Conservation (phyloP, 257 asterid species). For the Ligustrum vulgare region DNA sequence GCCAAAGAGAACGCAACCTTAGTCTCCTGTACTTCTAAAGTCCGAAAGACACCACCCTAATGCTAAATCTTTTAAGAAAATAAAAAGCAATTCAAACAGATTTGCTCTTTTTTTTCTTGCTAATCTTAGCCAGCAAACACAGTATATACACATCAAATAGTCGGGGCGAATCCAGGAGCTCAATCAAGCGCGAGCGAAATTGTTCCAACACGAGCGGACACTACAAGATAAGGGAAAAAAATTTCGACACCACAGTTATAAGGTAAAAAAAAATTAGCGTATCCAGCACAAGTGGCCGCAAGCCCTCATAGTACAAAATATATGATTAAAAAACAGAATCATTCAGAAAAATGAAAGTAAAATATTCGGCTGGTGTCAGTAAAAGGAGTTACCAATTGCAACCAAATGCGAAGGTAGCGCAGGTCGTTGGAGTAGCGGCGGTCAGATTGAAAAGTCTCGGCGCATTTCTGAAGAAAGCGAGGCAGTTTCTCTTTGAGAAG, state of each 20-base stretch:
- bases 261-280: no score
- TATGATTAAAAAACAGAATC: not conserved
- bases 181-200: no score
- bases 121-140: not conserved
- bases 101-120: not conserved
- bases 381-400: conserved; percentile 67
- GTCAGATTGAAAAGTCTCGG: conserved; percentile 67
- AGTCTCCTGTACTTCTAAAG: not conserved
- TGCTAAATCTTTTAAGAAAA: not conserved
- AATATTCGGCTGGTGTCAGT: not conserved
- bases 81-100: not conserved
- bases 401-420: conserved; percentile 94
- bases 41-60: not conserved
- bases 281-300: no score
- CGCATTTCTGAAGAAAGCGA: conserved; percentile 93
- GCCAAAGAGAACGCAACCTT: no score
- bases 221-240: no score
- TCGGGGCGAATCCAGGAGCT: no score
- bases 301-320: no score
- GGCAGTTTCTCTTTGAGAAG: conserved; percentile 81
- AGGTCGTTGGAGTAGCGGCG: conserved; percentile 76
- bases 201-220: no score
- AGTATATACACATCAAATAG: not conserved
- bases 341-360: not conserved
- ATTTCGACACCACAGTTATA: no score